phyloP scores from a whole-genome alignment of 805 yeast genomes.

The Candida nonsorbophila region DNA sequence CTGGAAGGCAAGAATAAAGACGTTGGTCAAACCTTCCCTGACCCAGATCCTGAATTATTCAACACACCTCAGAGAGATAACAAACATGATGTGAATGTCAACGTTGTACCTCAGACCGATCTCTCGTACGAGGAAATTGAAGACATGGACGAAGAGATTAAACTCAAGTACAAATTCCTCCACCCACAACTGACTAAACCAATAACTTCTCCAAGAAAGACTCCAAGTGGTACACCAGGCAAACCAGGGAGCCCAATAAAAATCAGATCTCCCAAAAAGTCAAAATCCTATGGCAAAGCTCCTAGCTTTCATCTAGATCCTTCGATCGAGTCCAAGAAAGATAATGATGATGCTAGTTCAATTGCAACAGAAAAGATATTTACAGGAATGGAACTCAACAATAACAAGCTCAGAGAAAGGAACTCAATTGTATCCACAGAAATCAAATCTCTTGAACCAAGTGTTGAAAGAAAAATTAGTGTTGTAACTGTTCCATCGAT shows the following conservation, averaged over 20 bases:
- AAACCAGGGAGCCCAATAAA: constrained; percentile 25
- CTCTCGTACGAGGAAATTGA: neutral
- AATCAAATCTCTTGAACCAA: constrained; percentile 1
- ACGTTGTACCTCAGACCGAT: neutral
- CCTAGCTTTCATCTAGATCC: too few relatives aligned
- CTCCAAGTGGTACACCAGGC: constrained; percentile 2
- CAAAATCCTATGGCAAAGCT: too few relatives aligned
- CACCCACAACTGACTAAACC: too few relatives aligned
- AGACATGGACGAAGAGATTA: constrained; percentile 2
- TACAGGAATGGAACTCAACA: constrained; percentile 15
- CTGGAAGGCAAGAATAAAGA: constrained; percentile 7
- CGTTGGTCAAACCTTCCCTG: constrained; percentile 19
- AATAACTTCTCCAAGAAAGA: constrained; percentile 3
- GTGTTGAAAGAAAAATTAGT: constrained; percentile 15
- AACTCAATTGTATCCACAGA: constrained; percentile 7
- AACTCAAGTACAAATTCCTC: neutral
- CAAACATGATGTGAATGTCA: too few relatives aligned
- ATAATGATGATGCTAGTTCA: constrained; percentile 1
- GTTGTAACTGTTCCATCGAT: constrained; percentile 30
- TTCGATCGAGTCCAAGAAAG: too few relatives aligned
- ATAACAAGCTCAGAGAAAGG: constrained; percentile 16
- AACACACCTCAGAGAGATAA: constrained; percentile 9
- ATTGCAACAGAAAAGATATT: too few relatives aligned
- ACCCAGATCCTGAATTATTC: constrained; percentile 26
- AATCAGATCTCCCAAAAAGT: constrained; percentile 38